These are phyloP conservation scores for Mangifera indica DNA, from an alignment of 345 rosid genomes.

Conservation along the genomic window DNA sequence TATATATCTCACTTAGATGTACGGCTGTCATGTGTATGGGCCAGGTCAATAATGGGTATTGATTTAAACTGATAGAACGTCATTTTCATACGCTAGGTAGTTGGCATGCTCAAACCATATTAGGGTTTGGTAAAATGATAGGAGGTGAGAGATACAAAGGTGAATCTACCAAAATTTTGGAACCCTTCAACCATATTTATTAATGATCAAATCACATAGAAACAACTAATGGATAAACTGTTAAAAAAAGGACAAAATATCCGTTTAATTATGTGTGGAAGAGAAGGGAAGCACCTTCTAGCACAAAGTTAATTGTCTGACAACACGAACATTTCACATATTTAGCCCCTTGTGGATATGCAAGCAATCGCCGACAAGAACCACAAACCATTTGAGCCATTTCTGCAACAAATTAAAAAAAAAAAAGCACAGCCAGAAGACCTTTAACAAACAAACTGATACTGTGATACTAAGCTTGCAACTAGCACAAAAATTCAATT, in stretches of 20 bases:
- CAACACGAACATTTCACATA: conserved; percentile 67
- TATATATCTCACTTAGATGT: neutral
- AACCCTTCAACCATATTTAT: neutral
- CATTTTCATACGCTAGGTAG: neutral
- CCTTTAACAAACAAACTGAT: neutral
- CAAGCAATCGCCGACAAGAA: conserved; percentile 73
- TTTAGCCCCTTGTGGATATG: conserved; percentile 66
- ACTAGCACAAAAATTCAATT: neutral
- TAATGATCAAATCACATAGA: neutral
- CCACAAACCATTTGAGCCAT: conserved; percentile 93
- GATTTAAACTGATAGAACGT: neutral
- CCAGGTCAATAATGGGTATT: neutral
- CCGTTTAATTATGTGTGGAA: conserved; percentile 3
- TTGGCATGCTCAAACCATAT: neutral
- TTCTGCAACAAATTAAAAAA: conserved; percentile 35
- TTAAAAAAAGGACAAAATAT: too few relatives aligned
- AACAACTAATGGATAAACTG: neutral
- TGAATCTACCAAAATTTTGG: neutral
- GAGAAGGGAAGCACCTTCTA: conserved; percentile 61
- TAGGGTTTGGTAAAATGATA: neutral
- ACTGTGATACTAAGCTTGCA: neutral
- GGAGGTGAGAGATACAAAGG: neutral
- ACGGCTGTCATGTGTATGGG: neutral
- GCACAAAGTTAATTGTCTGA: conserved; percentile 66
- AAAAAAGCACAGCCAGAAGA: neutral